Percentiles rank a stretch among this genome's conserved stretches.
Conservation (phyloP, 768 basidiomycete genomes). For the Suillus ampliporus region DNA sequence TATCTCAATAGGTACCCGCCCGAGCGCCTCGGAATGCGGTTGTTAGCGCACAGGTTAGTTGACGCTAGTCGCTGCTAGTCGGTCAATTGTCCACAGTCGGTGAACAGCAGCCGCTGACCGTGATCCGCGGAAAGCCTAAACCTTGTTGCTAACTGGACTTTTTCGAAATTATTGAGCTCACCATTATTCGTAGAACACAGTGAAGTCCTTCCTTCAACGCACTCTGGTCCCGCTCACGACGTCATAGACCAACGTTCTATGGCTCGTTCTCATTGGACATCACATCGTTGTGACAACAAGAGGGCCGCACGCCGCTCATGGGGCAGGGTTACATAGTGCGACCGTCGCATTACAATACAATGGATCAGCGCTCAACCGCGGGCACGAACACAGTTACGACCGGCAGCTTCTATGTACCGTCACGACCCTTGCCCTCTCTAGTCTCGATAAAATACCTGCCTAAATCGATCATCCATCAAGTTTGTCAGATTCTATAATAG, state of each 20-base stretch:
- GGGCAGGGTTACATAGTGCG: not conserved
- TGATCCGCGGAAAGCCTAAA: not conserved
- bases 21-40: not conserved
- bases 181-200: not conserved
- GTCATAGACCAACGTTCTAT: no score
- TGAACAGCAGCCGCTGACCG: not conserved
- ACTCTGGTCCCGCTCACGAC: not conserved
- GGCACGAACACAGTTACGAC: not conserved
- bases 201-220: not conserved
- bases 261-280: no score
- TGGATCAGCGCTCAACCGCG: no score
- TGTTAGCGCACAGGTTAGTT: not conserved
- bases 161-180: not conserved
- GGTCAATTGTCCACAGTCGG: not conserved
- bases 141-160: not conserved
- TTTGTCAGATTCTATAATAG: not conserved
- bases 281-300: not conserved
- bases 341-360: not conserved
- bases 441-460: not conserved
- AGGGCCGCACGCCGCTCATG: not conserved
- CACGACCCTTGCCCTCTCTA: not conserved
- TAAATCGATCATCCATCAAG: slow-evolving; percentile 2
- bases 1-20: not conserved
- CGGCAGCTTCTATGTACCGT: not conserved
- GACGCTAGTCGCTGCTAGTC: no score